Conservation (phyloP, 192 early-diverging fungal species). For the Coemansia sp. region DNA sequence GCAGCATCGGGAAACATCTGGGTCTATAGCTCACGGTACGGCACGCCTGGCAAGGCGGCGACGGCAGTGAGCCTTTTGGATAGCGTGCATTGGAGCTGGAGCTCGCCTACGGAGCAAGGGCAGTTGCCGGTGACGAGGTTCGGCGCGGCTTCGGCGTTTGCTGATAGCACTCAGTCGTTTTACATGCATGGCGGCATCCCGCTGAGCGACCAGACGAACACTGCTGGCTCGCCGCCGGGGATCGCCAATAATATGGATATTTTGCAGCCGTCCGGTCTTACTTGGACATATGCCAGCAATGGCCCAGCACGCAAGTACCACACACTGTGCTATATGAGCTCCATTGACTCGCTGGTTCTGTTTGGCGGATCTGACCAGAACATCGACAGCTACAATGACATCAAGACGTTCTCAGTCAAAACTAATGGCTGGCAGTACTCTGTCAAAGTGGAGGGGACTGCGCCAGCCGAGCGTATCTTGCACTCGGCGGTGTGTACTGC, state of each 20-base stretch:
- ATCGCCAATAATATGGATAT: conserved; percentile 54
- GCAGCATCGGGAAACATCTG: conserved; percentile 33
- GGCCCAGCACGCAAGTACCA: conserved; percentile 59
- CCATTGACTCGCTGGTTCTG: conserved; percentile 59
- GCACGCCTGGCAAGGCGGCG: conserved; percentile 12
- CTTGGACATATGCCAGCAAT: conserved; percentile 65
- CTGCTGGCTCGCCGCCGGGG: conserved; percentile 20
- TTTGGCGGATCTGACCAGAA: conserved; percentile 70
- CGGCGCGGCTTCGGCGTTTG: conserved; percentile 47
- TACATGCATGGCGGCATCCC: conserved; percentile 58
- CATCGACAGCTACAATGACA: conserved; percentile 51
- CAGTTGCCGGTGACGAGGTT: conserved; percentile 45
- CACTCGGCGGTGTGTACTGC: conserved; percentile 70
- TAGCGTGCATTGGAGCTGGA: conserved; percentile 57
- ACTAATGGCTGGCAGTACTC: conserved; percentile 61
- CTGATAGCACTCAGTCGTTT: conserved; percentile 21
- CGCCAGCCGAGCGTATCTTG: conserved; percentile 60
- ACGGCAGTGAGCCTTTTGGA: conserved; percentile 46
- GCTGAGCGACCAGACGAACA: conserved; percentile 24
- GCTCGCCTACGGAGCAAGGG: conserved; percentile 40
- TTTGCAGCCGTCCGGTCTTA: conserved; percentile 57
- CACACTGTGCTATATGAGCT: conserved; percentile 59
- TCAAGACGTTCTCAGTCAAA: conserved; percentile 57
- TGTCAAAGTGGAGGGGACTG: conserved; percentile 42
- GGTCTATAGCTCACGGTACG: conserved; percentile 47